These are phyloP conservation scores for Chenopodium berlandieri DNA, from an alignment of 148 eudicot genomes.

Conservation along the genomic window DNA sequence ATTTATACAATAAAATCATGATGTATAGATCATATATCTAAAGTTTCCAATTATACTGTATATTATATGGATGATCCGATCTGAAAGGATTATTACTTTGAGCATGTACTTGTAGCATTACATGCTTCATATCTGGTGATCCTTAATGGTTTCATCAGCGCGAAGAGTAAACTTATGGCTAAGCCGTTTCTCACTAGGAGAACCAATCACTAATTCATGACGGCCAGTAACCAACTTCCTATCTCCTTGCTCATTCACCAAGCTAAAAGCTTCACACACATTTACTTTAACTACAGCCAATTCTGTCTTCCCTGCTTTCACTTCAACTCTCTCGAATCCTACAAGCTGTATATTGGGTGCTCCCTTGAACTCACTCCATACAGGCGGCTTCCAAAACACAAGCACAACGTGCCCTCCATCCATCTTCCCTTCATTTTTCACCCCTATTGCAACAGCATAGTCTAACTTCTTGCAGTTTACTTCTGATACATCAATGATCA, in stretches of 20 bases:
- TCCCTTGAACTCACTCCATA: conserved; percentile 23
- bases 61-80: no score
- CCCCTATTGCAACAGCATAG: conserved; percentile 18
- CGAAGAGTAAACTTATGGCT: conserved; percentile 24
- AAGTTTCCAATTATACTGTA: no score
- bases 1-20: background rate
- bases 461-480: conserved; percentile 21
- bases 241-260: conserved; percentile 23
- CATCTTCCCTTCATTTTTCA: conserved; percentile 28
- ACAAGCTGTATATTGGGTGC: conserved; percentile 28
- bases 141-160: background rate
- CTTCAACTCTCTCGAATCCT: conserved; percentile 32
- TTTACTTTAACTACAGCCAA: background rate
- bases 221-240: conserved; percentile 29
- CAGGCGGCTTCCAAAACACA: conserved; percentile 23
- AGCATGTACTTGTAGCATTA: background rate
- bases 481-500: conserved; percentile 27
- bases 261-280: conserved; percentile 27
- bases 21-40: background rate
- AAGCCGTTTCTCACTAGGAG: conserved; percentile 27
- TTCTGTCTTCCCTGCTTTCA: conserved; percentile 21
- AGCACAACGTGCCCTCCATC: conserved; percentile 34
- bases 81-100: background rate
- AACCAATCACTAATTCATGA: conserved; percentile 28
- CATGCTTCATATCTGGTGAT: background rate